Evolutionary conservation across 1,284 basidiomycete species (phyloP), one percentile per base, ranked within the genome.

Genomic region (Ganoderma multipileum): DNA sequence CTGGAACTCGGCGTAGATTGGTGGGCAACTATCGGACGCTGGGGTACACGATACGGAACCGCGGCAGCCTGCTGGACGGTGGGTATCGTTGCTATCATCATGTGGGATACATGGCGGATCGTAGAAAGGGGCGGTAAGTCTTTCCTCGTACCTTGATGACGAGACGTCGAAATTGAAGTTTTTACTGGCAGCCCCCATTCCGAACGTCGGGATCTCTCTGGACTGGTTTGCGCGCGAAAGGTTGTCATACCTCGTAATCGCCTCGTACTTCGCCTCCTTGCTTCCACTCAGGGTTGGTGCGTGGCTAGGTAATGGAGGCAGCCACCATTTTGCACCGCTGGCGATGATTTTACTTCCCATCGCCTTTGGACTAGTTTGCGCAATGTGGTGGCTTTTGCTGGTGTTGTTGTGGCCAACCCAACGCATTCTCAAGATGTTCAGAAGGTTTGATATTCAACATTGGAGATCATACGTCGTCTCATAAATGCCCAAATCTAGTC

Each of bases 11-110:
- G 80, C 8, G 75, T 95, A 4, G 91, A 95, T 76, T 90, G 89
- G 87, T 82, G 83, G 77, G 83, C 86, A n/a, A 91, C 89, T 1
- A 69, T 92, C 9, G 93, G 93, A 5, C 85, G 94, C 61, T 86
- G 87, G 78, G 87, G 89, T 2, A 81, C 88, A 14, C 84, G 95
- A n/a, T 95, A 94, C 78, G 87, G 91, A 62, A 89, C 88, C 39
- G 89, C 89, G 0, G 75, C 91, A 0, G 78, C 91, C 1, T 86
- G 86, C 33, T 97, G 95, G 93, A 82, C 87, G 0, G 79, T 91
- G 1, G 94, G 90, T 0, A 83, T 94, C 65, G 85, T 88, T 0
- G 83, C 86, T 1, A 71, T 91, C 9, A 70, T 91, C 0, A 70
- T 92, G 33, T 89, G 86, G 70, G 77, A 83, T 36, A 84, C 84